These are phyloP conservation scores for Arthonia radiata DNA, from an alignment of 495 filamentous ascomycete species.

Conservation along the genomic window DNA sequence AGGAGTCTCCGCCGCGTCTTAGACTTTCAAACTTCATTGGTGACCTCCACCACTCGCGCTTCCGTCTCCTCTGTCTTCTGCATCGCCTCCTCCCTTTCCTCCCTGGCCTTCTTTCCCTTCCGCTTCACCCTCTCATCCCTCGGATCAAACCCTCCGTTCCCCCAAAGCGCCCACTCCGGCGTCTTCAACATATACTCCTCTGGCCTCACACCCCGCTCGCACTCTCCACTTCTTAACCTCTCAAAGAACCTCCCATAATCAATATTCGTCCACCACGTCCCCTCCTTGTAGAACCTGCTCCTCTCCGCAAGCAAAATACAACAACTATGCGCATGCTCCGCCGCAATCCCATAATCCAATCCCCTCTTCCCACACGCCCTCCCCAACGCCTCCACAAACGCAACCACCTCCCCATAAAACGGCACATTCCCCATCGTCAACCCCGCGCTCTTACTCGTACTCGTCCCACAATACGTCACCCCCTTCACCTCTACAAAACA, in stretches of 20 bases:
- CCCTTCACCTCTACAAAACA: slow-evolving; percentile 90
- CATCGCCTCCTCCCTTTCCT: slow-evolving; percentile 2
- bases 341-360: slow-evolving; percentile 67
- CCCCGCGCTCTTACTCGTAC: slow-evolving; percentile 51
- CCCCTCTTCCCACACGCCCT: slow-evolving; percentile 38
- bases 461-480: slow-evolving; percentile 88
- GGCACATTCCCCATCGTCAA: slow-evolving; percentile 90
- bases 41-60: not conserved
- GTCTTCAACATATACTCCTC: slow-evolving; percentile 80
- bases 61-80: slow-evolving; percentile 3
- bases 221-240: slow-evolving; percentile 40
- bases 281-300: slow-evolving; percentile 42
- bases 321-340: slow-evolving; percentile 86
- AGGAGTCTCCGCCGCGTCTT: too few relatives aligned
- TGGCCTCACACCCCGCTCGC: slow-evolving; percentile 44
- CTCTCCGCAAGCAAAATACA: slow-evolving; percentile 60
- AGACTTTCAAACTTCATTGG: too few relatives aligned
- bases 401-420: slow-evolving; percentile 67
- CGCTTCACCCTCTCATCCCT: slow-evolving; percentile 60
- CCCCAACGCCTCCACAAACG: slow-evolving; percentile 54
- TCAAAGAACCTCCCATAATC: slow-evolving; percentile 79
- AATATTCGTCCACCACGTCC: slow-evolving; percentile 76
- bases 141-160: slow-evolving; percentile 80
- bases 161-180: slow-evolving; percentile 87
- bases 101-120: slow-evolving; percentile 33